Conservation (phyloP, 345 rosid species). For the Anacardium occidentale region DNA sequence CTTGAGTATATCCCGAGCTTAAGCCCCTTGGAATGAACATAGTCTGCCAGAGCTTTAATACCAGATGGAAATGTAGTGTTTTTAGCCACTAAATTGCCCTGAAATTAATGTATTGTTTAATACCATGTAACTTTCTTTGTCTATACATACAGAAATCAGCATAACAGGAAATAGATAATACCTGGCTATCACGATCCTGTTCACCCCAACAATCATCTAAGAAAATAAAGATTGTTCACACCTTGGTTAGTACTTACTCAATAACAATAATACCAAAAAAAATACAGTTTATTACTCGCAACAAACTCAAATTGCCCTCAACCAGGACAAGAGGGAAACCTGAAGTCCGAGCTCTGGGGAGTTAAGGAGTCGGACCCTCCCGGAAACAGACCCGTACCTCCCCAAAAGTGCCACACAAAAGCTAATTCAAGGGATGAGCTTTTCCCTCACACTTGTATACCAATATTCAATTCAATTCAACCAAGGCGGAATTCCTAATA, state of each 20-base stretch:
- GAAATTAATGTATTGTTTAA: background rate
- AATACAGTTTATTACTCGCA: background rate
- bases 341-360: too few species aligned
- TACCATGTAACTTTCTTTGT: background rate
- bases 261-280: background rate
- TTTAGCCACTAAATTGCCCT: constrained; percentile 30
- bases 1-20: constrained; percentile 46
- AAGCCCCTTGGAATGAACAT: constrained; percentile 39
- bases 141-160: background rate
- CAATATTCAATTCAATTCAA: too few species aligned
- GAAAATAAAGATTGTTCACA: background rate
- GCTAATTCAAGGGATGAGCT: too few species aligned
- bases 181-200: constrained; percentile 3
- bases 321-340: too few species aligned
- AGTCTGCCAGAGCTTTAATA: constrained; percentile 35
- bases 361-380: too few species aligned
- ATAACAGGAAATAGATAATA: background rate
- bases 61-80: constrained; percentile 37
- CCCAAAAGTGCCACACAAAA: too few species aligned
- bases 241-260: background rate
- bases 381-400: too few species aligned
- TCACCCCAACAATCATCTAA: constrained; percentile 37
- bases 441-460: too few species aligned
- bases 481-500: too few species aligned
- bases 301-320: too few species aligned